Evolutionary conservation across 495 filamentous ascomycete species (phyloP).

Genomic region (Tuber microsphaerosporum): DNA sequence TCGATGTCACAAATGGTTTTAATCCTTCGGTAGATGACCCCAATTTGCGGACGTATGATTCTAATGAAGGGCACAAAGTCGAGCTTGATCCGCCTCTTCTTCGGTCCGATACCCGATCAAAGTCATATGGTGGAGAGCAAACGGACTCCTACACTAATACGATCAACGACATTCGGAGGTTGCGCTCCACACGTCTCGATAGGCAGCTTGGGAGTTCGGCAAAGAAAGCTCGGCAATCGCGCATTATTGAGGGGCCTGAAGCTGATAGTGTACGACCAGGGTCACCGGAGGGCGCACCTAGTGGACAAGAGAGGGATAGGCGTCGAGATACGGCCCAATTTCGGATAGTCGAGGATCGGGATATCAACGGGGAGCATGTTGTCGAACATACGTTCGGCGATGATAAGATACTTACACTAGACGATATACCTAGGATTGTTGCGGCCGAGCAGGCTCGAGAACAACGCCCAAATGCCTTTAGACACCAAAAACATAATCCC

Average conservation of each 20-base stretch:
- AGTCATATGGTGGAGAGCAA: conserved; percentile 60
- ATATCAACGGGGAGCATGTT: conserved; percentile 62
- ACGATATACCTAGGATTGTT: conserved; percentile 96
- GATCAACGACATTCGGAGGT: conserved; percentile 82
- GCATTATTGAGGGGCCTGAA: conserved; percentile 87
- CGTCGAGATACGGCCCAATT: conserved; percentile 44
- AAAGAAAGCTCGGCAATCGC: conserved; percentile 79
- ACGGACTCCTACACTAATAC: conserved; percentile 83
- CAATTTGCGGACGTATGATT: conserved; percentile 60
- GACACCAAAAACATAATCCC: conserved; percentile 66
- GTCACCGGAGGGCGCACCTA: conserved; percentile 51
- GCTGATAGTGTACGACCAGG: conserved; percentile 68
- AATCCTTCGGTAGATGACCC: conserved; percentile 56
- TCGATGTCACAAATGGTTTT: conserved; percentile 19
- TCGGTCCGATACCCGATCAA: conserved; percentile 63
- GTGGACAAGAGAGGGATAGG: conserved; percentile 31
- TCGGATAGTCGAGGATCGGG: conserved; percentile 81
- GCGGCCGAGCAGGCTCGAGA: conserved; percentile 91
- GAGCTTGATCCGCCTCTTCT: conserved; percentile 49
- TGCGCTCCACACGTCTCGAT: conserved; percentile 88
- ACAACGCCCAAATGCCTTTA: conserved; percentile 76
- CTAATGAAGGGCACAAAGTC: conserved; percentile 56
- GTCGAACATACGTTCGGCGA: conserved; percentile 77
- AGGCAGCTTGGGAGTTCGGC: conserved; percentile 86
- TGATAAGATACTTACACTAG: conserved; percentile 82